Evolutionary conservation across 2,329 filamentous ascomycete species (phyloP).

Genomic region (Colletotrichum gloeosporioides): DNA sequence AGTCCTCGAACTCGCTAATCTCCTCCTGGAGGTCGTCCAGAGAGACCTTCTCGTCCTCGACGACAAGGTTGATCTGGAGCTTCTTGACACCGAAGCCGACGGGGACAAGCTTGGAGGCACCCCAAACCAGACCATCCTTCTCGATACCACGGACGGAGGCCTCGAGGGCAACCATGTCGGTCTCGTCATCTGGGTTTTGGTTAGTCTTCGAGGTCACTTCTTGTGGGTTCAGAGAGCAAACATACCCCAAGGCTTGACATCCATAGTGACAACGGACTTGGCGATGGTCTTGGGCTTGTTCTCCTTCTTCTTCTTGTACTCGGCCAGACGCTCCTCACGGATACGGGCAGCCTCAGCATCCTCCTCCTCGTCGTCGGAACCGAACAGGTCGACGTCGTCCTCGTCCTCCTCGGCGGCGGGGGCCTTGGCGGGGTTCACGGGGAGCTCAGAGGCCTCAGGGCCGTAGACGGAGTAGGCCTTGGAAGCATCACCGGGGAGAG

Average conservation of each 20-base stretch:
- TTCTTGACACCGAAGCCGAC: slow-evolving; percentile 99
- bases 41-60: slow-evolving; percentile 97
- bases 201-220: slow-evolving; percentile 25
- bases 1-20: slow-evolving; percentile 87
- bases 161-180: slow-evolving; percentile 85
- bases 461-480: slow-evolving; percentile 91
- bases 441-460: slow-evolving; percentile 78
- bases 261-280: slow-evolving; percentile 95
- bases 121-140: slow-evolving; percentile 96
- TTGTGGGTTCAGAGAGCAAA: slow-evolving; percentile 27
- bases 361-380: slow-evolving; percentile 92
- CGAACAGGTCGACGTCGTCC: slow-evolving; percentile 92
- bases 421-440: slow-evolving; percentile 86
- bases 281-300: slow-evolving; percentile 88
- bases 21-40: slow-evolving; percentile 84
- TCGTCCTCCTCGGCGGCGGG: slow-evolving; percentile 74
- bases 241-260: slow-evolving; percentile 99
- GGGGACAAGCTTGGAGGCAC: slow-evolving; percentile 84
- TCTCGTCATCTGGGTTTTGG: slow-evolving; percentile 77
- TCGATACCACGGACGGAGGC: slow-evolving; percentile 80
- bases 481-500: slow-evolving; percentile 87
- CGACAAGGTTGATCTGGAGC: slow-evolving; percentile 96
- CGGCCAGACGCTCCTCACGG: slow-evolving; percentile 88
- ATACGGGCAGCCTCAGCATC: slow-evolving; percentile 84
- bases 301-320: slow-evolving; percentile 98